Conservation (phyloP, 805 yeast genomes). For the Myxozyma lipomycoides region DNA sequence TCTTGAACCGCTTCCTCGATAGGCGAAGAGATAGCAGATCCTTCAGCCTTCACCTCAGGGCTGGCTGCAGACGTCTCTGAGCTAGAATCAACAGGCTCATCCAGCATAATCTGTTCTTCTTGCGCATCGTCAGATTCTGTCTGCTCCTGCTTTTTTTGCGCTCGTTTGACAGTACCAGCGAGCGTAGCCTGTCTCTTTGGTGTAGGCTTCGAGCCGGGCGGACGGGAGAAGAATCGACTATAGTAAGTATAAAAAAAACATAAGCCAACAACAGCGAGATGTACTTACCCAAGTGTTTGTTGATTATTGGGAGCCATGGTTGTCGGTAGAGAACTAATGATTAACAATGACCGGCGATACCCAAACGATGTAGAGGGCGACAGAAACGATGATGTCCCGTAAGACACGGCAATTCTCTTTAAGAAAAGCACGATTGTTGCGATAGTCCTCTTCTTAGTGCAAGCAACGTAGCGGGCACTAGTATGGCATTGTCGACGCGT, state of each 20-base stretch:
- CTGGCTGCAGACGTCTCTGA: not conserved
- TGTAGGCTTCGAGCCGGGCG: constrained; percentile 14
- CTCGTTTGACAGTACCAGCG: not conserved
- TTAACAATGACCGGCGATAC: too few relatives aligned
- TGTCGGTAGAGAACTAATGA: not conserved
- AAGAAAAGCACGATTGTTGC: too few relatives aligned
- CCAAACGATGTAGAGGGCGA: too few relatives aligned
- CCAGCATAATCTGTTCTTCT: not conserved
- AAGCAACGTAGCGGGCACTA: too few relatives aligned
- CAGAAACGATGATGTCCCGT: too few relatives aligned
- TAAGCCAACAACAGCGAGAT: not conserved
- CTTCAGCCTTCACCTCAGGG: not conserved
- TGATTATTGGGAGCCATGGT: not conserved
- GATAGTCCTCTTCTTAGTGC: too few relatives aligned
- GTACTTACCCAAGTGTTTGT: not conserved
- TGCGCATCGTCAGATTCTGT: not conserved
- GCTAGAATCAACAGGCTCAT: not conserved
- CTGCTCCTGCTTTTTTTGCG: not conserved
- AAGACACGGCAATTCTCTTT: too few relatives aligned
- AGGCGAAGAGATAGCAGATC: not conserved
- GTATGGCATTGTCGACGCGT: too few relatives aligned
- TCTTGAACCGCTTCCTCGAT: not conserved
- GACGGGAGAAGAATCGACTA: constrained; percentile 16
- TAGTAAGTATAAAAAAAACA: not conserved
- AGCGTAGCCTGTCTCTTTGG: constrained; percentile 17